Percentiles rank a stretch among this genome's conserved stretches.
Evolutionary conservation across 345 rosid genomes (phyloP).

Genomic region (Corchorus capsularis): DNA sequence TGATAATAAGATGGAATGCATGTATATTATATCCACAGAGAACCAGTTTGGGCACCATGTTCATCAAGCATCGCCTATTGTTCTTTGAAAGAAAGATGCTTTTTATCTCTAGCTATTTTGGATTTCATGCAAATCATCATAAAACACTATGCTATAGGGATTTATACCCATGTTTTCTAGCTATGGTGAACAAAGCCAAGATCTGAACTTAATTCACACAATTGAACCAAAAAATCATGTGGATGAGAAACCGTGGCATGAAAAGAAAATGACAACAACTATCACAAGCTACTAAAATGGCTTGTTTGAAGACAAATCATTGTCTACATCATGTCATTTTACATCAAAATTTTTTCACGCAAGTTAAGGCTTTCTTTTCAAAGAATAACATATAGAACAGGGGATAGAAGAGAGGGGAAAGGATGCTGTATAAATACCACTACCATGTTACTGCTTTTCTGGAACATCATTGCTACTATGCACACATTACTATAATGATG

Average conservation of each 20-base stretch:
- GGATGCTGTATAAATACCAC: not conserved
- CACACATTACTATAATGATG: conserved; percentile 5
- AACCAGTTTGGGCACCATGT: no score
- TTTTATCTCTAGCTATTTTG: not conserved
- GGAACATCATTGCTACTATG: not conserved
- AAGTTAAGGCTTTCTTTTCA: not conserved
- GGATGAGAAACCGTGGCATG: not conserved
- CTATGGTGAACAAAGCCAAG: not conserved
- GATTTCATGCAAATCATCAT: not conserved
- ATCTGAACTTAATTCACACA: not conserved
- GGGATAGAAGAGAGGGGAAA: not conserved
- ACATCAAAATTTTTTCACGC: not conserved
- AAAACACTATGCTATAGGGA: not conserved
- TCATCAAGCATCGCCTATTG: no score
- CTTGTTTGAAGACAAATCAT: not conserved
- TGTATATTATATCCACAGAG: no score
- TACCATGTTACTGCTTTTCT: not conserved
- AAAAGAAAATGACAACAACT: not conserved
- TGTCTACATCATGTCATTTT: not conserved
- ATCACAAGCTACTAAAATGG: not conserved
- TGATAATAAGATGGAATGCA: not conserved
- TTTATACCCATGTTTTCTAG: not conserved
- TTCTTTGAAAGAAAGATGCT: not conserved
- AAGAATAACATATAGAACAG: not conserved
- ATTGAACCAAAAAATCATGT: not conserved